Conservation (phyloP, 305 asterid species). For the Plantago lanceolata region DNA sequence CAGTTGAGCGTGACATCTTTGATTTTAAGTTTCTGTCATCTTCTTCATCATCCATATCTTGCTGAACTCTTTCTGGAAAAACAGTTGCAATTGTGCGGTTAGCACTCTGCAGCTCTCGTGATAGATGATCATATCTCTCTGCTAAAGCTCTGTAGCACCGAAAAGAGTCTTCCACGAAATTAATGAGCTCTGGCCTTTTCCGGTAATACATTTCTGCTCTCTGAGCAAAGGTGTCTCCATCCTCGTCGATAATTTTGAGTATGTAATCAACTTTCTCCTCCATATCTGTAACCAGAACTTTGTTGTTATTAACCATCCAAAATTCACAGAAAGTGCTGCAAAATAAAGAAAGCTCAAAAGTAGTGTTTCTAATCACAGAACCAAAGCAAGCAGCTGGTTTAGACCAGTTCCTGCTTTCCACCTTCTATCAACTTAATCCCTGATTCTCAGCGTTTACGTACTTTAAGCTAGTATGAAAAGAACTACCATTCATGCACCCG, state of each 20-base stretch:
- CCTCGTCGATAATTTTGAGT: conserved; percentile 74
- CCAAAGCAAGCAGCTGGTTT: too few relatives aligned
- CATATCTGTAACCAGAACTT: conserved; percentile 50
- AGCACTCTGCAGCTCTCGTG: conserved; percentile 87
- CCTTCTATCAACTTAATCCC: too few relatives aligned
- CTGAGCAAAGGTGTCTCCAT: conserved; percentile 89
- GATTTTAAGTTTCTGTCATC: conserved; percentile 44
- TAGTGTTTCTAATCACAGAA: too few relatives aligned
- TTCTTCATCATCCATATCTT: conserved; percentile 56
- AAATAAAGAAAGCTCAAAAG: too few relatives aligned
- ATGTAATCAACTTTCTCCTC: conserved; percentile 69
- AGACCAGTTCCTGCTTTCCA: too few relatives aligned
- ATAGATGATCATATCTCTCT: conserved; percentile 73
- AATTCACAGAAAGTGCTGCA: too few relatives aligned
- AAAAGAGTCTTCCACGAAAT: conserved; percentile 70
- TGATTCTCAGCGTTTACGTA: too few relatives aligned
- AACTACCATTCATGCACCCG: too few relatives aligned
- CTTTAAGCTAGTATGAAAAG: too few relatives aligned
- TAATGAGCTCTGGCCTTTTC: conserved; percentile 78
- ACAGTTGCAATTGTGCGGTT: conserved; percentile 77
- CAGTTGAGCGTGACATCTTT: conserved; percentile 38
- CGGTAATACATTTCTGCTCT: conserved; percentile 97
- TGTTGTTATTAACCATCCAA: neutral
- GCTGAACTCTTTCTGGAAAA: conserved; percentile 76
- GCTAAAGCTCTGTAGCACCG: conserved; percentile 81